Percentiles rank a stretch among this genome's conserved stretches.
Conservation (phyloP, 2,329 filamentous ascomycete species). For the Alternaria arborescens region DNA sequence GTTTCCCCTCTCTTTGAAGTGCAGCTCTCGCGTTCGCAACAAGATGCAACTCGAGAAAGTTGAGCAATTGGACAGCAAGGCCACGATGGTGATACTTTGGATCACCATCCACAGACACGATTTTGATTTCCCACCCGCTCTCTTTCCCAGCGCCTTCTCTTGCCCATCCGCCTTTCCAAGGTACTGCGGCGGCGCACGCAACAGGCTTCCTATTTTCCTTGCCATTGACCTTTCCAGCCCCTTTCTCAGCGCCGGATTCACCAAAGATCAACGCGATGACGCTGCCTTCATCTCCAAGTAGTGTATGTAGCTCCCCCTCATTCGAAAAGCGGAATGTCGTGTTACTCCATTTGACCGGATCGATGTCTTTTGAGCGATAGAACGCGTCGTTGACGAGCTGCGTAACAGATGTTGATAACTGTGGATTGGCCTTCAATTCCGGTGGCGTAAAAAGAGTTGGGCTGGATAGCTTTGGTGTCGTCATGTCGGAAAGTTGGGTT, state of each 20-base stretch:
- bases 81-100: constrained; percentile 28
- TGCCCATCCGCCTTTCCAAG: constrained; percentile 35
- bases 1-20: neutral
- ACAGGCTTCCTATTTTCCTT: constrained; percentile 20
- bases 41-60: constrained; percentile 21
- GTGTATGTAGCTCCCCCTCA: constrained; percentile 21
- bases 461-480: constrained; percentile 14
- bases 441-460: constrained; percentile 22
- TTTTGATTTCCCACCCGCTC: constrained; percentile 40
- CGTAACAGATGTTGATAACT: constrained; percentile 22
- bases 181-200: constrained; percentile 33
- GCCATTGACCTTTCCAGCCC: neutral
- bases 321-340: constrained; percentile 22
- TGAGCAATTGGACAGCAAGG: constrained; percentile 24
- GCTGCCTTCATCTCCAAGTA: constrained; percentile 22
- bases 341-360: constrained; percentile 27
- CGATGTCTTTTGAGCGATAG: constrained; percentile 17
- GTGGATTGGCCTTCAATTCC: constrained; percentile 16
- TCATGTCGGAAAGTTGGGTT: constrained; percentile 4
- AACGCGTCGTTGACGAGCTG: constrained; percentile 35
- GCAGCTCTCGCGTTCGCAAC: constrained; percentile 5
- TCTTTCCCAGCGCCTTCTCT: constrained; percentile 27
- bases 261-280: constrained; percentile 31
- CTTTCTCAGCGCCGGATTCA: neutral
- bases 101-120: constrained; percentile 32